Conservation (phyloP, 495 filamentous ascomycete genomes). For the Amphirosellinia nigrospora region DNA sequence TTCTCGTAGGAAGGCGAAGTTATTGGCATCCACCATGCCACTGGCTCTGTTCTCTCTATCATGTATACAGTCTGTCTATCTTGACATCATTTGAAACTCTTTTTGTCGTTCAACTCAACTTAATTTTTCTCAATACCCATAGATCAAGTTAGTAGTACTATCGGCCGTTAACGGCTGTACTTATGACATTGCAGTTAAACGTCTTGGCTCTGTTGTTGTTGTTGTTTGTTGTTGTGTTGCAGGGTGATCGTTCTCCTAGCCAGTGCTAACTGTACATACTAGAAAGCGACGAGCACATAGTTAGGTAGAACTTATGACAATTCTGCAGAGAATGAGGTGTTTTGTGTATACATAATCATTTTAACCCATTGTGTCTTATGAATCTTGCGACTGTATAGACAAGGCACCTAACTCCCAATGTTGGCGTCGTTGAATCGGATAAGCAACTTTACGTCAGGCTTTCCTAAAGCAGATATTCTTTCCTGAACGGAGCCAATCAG, state of each 20-base stretch:
- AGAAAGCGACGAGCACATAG: not conserved
- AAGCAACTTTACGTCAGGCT: conserved; percentile 5
- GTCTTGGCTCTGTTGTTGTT: not conserved
- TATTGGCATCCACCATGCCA: too few relatives aligned
- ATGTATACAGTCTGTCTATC: too few relatives aligned
- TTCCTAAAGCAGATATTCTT: conserved; percentile 18
- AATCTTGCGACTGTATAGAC: not conserved
- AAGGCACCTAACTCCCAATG: too few relatives aligned
- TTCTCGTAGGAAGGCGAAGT: too few relatives aligned
- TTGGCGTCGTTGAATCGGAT: too few relatives aligned
- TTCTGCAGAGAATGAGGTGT: not conserved
- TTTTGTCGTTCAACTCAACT: too few relatives aligned
- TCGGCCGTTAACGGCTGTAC: too few relatives aligned
- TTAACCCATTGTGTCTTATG: not conserved
- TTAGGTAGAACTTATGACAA: not conserved
- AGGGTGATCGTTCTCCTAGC: not conserved
- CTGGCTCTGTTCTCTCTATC: too few relatives aligned
- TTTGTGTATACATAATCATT: not conserved
- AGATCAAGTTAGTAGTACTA: too few relatives aligned
- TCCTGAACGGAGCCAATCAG: not conserved
- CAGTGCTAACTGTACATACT: not conserved
- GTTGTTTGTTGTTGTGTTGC: not conserved
- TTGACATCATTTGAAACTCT: too few relatives aligned
- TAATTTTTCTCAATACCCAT: too few relatives aligned
- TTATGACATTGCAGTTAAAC: too few relatives aligned